Percentiles rank a stretch among this genome's conserved stretches.
Conservation (phyloP, 805 yeast species). For the Sugiyamaella mastotermitis region DNA sequence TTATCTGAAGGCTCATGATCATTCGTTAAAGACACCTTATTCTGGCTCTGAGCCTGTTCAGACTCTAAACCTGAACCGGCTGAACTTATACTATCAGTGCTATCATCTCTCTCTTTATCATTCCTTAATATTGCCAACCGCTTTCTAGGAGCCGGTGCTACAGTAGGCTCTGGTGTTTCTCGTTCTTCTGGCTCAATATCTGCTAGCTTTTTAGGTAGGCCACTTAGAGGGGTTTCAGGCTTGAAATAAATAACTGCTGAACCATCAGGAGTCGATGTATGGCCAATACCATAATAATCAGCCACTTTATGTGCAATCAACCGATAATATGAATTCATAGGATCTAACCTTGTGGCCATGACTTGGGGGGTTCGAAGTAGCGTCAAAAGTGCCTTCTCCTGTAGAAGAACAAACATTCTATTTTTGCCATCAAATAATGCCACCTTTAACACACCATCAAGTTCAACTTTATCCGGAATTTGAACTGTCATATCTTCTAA, state of each 20-base stretch:
- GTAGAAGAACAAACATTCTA: conserved; percentile 42
- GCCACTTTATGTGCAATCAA: conserved; percentile 65
- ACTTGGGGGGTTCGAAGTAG: conserved; percentile 39
- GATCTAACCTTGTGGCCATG: conserved; percentile 39
- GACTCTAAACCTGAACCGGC: no score
- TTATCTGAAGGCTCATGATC: neutral
- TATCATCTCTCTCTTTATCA: no score
- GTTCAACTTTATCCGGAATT: no score
- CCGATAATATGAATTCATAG: conserved; percentile 65
- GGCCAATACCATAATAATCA: conserved; percentile 57
- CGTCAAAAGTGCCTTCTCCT: conserved; percentile 43
- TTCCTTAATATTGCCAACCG: no score
- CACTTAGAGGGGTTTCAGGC: conserved; percentile 12
- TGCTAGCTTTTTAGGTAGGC: conserved; percentile 8
- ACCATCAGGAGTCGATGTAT: conserved; percentile 46
- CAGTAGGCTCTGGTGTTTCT: no score
- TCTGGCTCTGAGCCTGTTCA: no score
- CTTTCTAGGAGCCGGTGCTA: no score
- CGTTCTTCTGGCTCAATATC: conserved; percentile 5
- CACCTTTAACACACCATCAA: conserved; percentile 30
- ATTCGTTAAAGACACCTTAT: no score
- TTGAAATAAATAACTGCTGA: conserved; percentile 41
- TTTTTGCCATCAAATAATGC: conserved; percentile 43
- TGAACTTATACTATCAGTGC: no score
- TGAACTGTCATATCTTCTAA: no score